Base-by-base conservation (phyloP, 805 yeast species). In the Barnettozyma wickerhamii region DNA sequence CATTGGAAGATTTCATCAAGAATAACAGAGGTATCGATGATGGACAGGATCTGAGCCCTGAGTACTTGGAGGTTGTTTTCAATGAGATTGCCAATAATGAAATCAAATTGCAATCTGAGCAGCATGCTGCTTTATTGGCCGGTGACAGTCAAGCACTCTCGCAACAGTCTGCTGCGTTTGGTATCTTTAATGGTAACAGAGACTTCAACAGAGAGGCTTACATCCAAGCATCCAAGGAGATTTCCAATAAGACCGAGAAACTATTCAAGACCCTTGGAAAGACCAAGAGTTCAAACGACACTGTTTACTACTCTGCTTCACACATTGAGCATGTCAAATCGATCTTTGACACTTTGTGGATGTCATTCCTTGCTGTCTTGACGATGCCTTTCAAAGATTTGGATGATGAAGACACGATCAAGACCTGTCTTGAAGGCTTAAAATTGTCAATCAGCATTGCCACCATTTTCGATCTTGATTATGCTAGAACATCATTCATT, bases 11-110 rank as follows among this genome's bases (percentile, higher is more conserved):
- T 48, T 93, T 95, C 53, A 68, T 91, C 47, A 77, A 74, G 51
- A 93, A 91, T 62, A 93, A 91, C 60, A 70, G 83, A 35, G 98
- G 97, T 20, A 88, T 93, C 54, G 95, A 95, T 60, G 95, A 91
- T 56, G 93, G 91, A 10, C 77, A 80, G 36, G 91, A 87, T 60
- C 68, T 93, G 30, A 88, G 95, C 5, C 72, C 75, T 14, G 93
- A 85, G 20, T 75, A 79, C 48, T 69, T 93, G 56, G 71, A 72
- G 29, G 72, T 72, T 12, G 77, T 91, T 33, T 93, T 75, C 60
- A 69, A 78, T 21, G 97, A 93, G 53, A 93, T 93, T 53, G 81
- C 74, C 36, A 65, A 62, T 30, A 79, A 93, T 60, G 99, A 93
- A 64, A 95, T 93, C 57, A 90, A 88, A 53, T 69, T 93, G 42